Evolutionary conservation across 83 land plant genomes (phyloP).

Genomic region (Picea mariana): DNA sequence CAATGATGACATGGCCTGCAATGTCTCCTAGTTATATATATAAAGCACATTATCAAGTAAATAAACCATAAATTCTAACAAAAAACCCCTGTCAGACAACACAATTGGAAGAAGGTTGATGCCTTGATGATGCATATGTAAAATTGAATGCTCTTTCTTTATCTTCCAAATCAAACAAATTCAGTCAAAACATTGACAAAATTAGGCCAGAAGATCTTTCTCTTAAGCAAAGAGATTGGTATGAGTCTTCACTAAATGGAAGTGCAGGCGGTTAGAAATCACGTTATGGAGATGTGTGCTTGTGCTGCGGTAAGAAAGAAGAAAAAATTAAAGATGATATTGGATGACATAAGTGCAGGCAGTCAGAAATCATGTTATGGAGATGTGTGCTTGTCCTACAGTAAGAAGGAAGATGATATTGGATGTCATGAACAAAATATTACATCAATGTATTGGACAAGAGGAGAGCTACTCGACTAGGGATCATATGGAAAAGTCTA

Average conservation of each 20-base stretch:
- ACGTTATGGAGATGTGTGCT: not conserved
- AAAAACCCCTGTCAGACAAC: not conserved
- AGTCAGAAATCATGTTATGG: not conserved
- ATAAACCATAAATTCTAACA: not conserved
- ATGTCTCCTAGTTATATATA: not conserved
- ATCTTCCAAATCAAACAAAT: no score
- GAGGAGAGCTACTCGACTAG: slow-evolving; percentile 42
- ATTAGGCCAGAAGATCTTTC: no score
- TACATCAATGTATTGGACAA: slow-evolving; percentile 19
- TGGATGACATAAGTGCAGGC: not conserved
- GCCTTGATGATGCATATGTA: no score
- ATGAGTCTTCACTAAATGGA: no score
- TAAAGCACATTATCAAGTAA: not conserved
- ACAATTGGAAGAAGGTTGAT: not conserved
- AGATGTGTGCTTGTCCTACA: not conserved
- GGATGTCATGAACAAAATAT: no score
- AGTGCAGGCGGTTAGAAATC: not conserved
- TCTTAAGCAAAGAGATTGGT: no score
- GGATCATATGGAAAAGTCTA: slow-evolving; percentile 50
- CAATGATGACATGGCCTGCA: not conserved
- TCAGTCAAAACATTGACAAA: no score
- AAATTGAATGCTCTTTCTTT: no score
- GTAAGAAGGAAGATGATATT: not conserved
- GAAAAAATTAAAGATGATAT: no score
- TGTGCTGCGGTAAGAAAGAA: not conserved